phyloP scores from a whole-genome alignment of 805 yeast species.

The Middelhovenomyces tepae region DNA sequence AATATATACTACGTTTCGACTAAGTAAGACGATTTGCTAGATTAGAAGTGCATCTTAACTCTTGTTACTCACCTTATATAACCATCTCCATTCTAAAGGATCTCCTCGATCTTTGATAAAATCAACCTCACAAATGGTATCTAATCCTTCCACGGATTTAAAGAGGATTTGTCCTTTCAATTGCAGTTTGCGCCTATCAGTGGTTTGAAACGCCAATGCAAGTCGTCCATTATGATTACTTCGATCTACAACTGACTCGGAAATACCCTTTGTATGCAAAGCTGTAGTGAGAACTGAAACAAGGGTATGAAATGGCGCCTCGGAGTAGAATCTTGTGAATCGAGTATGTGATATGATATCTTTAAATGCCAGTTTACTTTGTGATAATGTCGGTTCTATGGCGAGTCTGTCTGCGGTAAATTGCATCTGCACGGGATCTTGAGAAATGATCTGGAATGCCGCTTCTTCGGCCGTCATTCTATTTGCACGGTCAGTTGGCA shows the following conservation, averaged over 20 bases:
- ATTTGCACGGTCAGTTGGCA: no score
- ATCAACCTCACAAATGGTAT: slow-evolving; percentile 39
- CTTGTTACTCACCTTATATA: no score
- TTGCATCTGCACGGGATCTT: slow-evolving; percentile 45
- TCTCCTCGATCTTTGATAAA: slow-evolving; percentile 53
- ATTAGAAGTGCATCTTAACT: no score
- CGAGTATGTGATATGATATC: slow-evolving; percentile 32
- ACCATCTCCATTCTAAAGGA: slow-evolving; percentile 65
- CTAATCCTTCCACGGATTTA: slow-evolving; percentile 18
- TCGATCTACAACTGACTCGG: slow-evolving; percentile 20
- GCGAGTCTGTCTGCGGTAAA: no score
- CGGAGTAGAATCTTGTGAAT: slow-evolving; percentile 45
- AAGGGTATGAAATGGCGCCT: slow-evolving; percentile 35
- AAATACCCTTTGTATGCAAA: slow-evolving; percentile 35
- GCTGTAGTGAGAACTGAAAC: slow-evolving; percentile 35
- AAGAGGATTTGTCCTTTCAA: slow-evolving; percentile 19
- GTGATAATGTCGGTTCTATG: no score
- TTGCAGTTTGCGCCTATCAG: slow-evolving; percentile 17
- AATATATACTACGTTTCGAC: no score
- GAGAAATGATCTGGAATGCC: slow-evolving; percentile 24
- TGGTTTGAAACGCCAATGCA: slow-evolving; percentile 11
- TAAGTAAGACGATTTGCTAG: no score
- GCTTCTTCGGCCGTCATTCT: slow-evolving; percentile 14
- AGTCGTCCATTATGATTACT: slow-evolving; percentile 9
- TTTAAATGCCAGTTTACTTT: no score